Percentiles rank a stretch among this genome's conserved stretches.
phyloP scores from a whole-genome alignment of 371 early-diverging fungal species.

The Amoeboradix gromovi region DNA sequence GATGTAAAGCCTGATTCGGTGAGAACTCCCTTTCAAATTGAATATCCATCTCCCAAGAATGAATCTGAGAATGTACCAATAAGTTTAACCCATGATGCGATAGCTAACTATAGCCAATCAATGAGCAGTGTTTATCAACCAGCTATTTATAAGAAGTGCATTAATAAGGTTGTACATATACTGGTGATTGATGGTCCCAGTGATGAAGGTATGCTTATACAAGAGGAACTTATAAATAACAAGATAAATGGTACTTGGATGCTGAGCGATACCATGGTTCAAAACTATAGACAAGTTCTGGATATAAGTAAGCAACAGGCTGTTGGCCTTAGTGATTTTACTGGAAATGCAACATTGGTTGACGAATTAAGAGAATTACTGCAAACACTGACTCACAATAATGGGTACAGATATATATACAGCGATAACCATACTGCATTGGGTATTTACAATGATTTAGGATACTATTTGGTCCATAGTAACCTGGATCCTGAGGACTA shows the following conservation, averaged over 20 bases:
- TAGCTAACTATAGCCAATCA: background rate
- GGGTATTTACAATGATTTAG: background rate
- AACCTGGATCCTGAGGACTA: conserved; percentile 1
- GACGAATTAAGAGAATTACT: background rate
- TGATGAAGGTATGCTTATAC: background rate
- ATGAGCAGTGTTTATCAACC: background rate
- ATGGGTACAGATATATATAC: background rate
- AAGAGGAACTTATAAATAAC: background rate
- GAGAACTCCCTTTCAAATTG: background rate
- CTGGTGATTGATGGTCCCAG: background rate
- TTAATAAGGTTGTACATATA: background rate
- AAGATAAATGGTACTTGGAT: background rate
- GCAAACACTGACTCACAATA: background rate
- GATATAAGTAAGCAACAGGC: background rate
- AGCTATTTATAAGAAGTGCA: background rate
- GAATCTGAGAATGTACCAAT: background rate
- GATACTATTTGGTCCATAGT: background rate
- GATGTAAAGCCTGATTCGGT: background rate
- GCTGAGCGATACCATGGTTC: background rate
- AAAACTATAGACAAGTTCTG: background rate
- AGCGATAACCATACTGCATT: background rate
- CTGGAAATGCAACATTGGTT: background rate
- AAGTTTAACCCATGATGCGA: background rate
- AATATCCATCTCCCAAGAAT: background rate
- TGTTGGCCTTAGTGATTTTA: background rate